Percentiles rank a stretch among this genome's conserved stretches.
Conservation (phyloP, 495 filamentous ascomycete species). For the Xylaria nigripes region DNA sequence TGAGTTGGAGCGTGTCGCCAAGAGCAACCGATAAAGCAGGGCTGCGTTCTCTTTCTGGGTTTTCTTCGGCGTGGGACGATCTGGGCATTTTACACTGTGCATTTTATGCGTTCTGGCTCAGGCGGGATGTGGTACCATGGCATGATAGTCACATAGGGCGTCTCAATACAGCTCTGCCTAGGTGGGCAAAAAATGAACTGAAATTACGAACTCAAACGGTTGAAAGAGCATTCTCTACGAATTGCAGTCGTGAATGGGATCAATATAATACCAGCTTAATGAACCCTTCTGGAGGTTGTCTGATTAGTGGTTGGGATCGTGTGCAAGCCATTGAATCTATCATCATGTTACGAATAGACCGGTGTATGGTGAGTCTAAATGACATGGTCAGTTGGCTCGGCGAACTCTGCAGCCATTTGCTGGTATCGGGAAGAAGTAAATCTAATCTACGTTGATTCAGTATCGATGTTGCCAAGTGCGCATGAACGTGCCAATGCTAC, state of each 20-base stretch:
- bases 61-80: constrained; percentile 39
- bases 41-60: constrained; percentile 26
- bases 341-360: too few relatives aligned
- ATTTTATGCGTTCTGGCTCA: constrained; percentile 42
- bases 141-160: constrained; percentile 42
- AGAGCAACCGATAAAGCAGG: constrained; percentile 87
- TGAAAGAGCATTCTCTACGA: constrained; percentile 1
- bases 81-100: constrained; percentile 43
- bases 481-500: background rate
- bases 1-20: constrained; percentile 99
- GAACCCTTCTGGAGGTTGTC: constrained; percentile 2
- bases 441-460: too few relatives aligned
- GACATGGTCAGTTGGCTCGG: too few relatives aligned
- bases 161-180: constrained; percentile 33
- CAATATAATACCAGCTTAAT: constrained; percentile 1
- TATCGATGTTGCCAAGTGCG: too few relatives aligned
- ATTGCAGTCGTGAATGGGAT: constrained; percentile 5
- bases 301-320: background rate
- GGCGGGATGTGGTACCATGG: constrained; percentile 37
- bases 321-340: background rate
- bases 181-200: constrained; percentile 28
- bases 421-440: too few relatives aligned
- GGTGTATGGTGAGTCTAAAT: too few relatives aligned
- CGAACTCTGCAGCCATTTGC: too few relatives aligned
- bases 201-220: constrained; percentile 20